Evolutionary conservation across 164 flowering plant species (phyloP), one percentile per base, ranked within the genome.

Genomic region (Vitis cinerea): DNA sequence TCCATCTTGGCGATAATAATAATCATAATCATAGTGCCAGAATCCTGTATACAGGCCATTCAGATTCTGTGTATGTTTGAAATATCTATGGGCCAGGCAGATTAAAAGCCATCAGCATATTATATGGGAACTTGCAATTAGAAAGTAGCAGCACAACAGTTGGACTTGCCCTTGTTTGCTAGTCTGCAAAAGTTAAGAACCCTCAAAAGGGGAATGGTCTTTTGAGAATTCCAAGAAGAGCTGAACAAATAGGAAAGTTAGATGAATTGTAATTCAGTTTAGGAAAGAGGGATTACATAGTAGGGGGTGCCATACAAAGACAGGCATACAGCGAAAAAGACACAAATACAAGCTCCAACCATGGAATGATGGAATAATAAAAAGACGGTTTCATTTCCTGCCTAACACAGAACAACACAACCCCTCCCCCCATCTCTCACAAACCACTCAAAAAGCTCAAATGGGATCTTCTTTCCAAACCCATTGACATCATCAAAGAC

Each of bases 391-490:
- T 6, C 29, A 16, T n/a, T 62, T 13, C 14, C 65, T 44, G 65
- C 51, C 65, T n/a, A 62, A 13, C 65, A 62, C 17, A 50, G 16
- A 50, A 50, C 7, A 50, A 16, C 61, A 67, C 8, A n/a, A 14
- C 10, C 60, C 14, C 27, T 50, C 16, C 15, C 37, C 49, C 44
- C 44, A 37, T 60, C n/a, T 62, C 27, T 44, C 51, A 37, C 15
- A 49, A 55, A 71, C 59, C 51, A 64, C 51, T 59, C n/a, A 29
- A 31, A 69, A 74, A 52, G 54, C 65, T 57, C 65, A 72, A 30
- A 57, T 9, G 69, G 75, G 73, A 55, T 62, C 75, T 16, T 62
- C 71, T 60, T 53, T 66, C 73, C 50, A 64, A 52, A 69, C 75
- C 73, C 73, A 72, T 65, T 69, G 61, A 30, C 72, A 53, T 62